These are phyloP conservation scores for Suhomyces ambrosiae DNA, from an alignment of 1,139 yeast genomes.

Conservation along the genomic window DNA sequence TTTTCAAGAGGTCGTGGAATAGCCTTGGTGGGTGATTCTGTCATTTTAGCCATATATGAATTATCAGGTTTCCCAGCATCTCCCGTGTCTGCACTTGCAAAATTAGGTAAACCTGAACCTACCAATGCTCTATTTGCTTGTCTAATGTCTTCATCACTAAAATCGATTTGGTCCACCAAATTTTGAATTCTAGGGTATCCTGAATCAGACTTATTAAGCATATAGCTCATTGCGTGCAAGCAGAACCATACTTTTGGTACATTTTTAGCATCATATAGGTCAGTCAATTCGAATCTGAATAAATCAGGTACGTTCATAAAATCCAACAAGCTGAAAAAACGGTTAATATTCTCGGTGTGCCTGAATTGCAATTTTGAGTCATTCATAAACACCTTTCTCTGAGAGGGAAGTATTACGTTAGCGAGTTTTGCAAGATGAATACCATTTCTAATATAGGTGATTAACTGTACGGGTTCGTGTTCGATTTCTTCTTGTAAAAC, in stretches of 20 bases:
- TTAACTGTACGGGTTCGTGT: constrained; percentile 55
- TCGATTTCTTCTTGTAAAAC: constrained; percentile 58
- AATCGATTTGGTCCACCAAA: constrained; percentile 63
- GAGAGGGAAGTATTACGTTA: constrained; percentile 69
- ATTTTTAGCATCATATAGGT: constrained; percentile 87
- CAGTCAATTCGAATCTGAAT: constrained; percentile 88
- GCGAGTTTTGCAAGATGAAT: constrained; percentile 81
- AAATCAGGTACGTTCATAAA: constrained; percentile 79
- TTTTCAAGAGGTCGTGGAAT: constrained; percentile 6
- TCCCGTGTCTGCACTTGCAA: constrained; percentile 47
- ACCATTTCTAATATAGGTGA: constrained; percentile 72
- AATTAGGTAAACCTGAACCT: constrained; percentile 65
- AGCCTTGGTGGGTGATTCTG: constrained; percentile 12
- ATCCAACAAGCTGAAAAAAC: constrained; percentile 74
- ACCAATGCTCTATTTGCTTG: constrained; percentile 69
- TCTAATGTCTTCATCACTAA: constrained; percentile 67
- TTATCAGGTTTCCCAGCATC: constrained; percentile 13
- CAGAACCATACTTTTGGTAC: constrained; percentile 95
- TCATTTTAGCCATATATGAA: constrained; percentile 19
- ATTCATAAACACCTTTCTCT: constrained; percentile 43
- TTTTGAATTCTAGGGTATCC: constrained; percentile 65
- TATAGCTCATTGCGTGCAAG: constrained; percentile 82
- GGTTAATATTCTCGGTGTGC: constrained; percentile 90
- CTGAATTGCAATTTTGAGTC: constrained; percentile 72
- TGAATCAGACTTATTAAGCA: constrained; percentile 52